phyloP scores from a whole-genome alignment of 441 rosid genomes.

The Hura crepitans region DNA sequence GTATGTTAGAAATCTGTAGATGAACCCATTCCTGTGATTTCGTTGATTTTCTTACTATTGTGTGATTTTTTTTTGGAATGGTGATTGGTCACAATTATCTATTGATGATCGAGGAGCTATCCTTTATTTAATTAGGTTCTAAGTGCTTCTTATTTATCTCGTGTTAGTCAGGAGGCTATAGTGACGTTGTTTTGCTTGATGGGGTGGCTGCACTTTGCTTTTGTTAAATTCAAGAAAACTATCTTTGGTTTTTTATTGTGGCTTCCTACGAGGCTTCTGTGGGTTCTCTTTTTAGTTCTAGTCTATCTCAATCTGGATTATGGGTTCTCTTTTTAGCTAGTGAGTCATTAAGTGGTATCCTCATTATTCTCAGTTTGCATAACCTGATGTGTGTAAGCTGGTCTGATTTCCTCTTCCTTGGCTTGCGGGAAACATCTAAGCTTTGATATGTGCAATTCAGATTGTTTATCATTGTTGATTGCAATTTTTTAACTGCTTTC shows the following conservation, averaged over 20 bases:
- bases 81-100: background rate
- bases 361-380: too few relatives aligned
- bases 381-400: background rate
- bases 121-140: background rate
- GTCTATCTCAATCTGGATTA: background rate
- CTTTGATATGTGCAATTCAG: background rate
- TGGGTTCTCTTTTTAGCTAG: background rate
- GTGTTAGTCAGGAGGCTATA: background rate
- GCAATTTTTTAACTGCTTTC: background rate
- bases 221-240: background rate
- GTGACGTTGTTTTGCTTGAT: background rate
- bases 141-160: background rate
- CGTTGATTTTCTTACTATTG: background rate
- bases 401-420: background rate
- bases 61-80: background rate
- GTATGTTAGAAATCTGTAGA: background rate
- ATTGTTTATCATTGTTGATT: background rate
- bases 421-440: background rate
- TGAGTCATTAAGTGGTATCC: background rate
- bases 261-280: too few relatives aligned
- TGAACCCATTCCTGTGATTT: background rate
- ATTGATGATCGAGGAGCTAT: conserved; percentile 8
- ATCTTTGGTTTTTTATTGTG: background rate
- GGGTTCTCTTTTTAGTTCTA: background rate
- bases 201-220: background rate